Conservation (phyloP, 306 rosid genomes). For the Vicia faba region DNA sequence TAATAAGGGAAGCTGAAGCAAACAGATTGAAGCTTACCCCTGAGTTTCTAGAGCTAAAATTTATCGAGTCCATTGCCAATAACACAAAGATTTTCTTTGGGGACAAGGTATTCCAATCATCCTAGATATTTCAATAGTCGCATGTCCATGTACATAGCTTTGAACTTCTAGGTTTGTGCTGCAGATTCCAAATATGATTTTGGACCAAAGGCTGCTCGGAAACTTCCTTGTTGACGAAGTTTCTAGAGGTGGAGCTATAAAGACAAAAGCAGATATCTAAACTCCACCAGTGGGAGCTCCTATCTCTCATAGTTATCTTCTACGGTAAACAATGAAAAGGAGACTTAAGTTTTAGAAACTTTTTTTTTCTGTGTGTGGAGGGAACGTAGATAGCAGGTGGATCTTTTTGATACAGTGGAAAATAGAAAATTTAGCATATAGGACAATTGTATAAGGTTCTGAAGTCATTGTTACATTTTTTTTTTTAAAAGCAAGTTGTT, state of each 20-base stretch:
- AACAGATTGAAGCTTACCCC: slow-evolving; percentile 94
- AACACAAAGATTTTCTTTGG: slow-evolving; percentile 95
- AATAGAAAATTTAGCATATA: neutral
- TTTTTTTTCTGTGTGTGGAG: neutral
- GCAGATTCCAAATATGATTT: slow-evolving; percentile 82
- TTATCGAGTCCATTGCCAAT: slow-evolving; percentile 78
- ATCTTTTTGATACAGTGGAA: neutral
- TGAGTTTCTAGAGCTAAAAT: slow-evolving; percentile 82
- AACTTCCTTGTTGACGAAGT: slow-evolving; percentile 64
- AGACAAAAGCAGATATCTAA: slow-evolving; percentile 34
- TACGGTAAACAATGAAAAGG: neutral
- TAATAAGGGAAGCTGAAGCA: slow-evolving; percentile 82
- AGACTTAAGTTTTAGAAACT: neutral
- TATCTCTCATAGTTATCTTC: slow-evolving; percentile 11
- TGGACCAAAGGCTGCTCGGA: slow-evolving; percentile 87
- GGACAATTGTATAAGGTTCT: slow-evolving; percentile 3
- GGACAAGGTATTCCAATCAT: slow-evolving; percentile 63
- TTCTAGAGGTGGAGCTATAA: slow-evolving; percentile 35
- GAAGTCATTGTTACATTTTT: slow-evolving; percentile 15
- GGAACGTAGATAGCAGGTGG: slow-evolving; percentile 19
- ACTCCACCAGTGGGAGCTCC: slow-evolving; percentile 5
- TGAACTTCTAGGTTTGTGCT: slow-evolving; percentile 36
- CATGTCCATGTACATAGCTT: neutral
- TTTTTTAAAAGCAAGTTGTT: neutral
- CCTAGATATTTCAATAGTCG: slow-evolving; percentile 3